Percentiles rank a stretch among this genome's conserved stretches.
These are phyloP conservation scores for Candida albicans DNA, from an alignment of 1,139 yeast species.

Conservation along the genomic window DNA sequence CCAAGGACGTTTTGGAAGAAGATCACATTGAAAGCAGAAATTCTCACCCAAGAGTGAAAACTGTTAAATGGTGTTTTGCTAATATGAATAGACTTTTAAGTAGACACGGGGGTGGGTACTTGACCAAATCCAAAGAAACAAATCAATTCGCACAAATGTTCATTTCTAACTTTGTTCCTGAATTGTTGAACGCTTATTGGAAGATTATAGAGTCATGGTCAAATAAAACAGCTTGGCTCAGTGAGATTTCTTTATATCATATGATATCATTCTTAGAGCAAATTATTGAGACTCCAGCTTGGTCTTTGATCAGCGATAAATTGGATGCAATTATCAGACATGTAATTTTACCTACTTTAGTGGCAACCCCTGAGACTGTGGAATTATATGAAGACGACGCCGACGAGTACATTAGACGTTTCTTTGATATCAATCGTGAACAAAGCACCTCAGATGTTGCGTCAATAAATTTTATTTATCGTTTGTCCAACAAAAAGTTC, in stretches of 20 bases:
- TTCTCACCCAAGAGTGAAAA: constrained; percentile 52
- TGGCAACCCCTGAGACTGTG: constrained; percentile 53
- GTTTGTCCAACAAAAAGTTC: constrained; percentile 48
- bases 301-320: constrained; percentile 55
- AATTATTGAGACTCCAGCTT: constrained; percentile 54
- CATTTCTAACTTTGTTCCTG: constrained; percentile 57
- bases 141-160: constrained; percentile 48
- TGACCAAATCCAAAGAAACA: constrained; percentile 35
- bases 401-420: constrained; percentile 70
- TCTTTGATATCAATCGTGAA: constrained; percentile 69
- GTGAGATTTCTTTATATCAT: constrained; percentile 60
- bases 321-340: constrained; percentile 59
- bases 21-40: constrained; percentile 35
- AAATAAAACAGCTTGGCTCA: constrained; percentile 54
- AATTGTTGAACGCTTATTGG: constrained; percentile 60
- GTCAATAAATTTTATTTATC: constrained; percentile 70
- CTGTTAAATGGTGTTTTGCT: constrained; percentile 74
- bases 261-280: constrained; percentile 66
- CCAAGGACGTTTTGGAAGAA: constrained; percentile 36
- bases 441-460: constrained; percentile 78
- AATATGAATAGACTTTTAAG: constrained; percentile 59
- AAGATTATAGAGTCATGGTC: constrained; percentile 61
- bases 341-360: constrained; percentile 62
- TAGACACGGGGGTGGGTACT: constrained; percentile 53
- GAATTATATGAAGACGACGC: constrained; percentile 72